These are phyloP conservation scores for Straminergon stramineum DNA, from an alignment of 225 moss, liverwort and hornwort species.

Conservation along the genomic window DNA sequence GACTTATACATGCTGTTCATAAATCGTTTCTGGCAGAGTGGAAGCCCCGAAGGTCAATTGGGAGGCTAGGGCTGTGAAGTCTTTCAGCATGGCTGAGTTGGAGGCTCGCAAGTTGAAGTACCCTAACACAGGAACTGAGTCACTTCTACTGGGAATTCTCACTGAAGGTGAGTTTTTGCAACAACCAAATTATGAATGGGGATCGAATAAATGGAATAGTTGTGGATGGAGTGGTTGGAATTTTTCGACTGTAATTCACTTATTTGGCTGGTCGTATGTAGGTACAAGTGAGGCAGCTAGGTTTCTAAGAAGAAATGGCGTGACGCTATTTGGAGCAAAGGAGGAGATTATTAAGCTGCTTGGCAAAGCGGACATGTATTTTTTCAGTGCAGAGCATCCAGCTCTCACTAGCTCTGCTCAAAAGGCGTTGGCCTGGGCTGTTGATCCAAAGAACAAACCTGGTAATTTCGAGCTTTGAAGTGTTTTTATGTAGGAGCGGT, in stretches of 20 bases:
- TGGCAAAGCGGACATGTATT: constrained; percentile 99
- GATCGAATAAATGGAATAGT: neutral
- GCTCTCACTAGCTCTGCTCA: constrained; percentile 81
- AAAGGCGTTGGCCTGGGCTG: constrained; percentile 85
- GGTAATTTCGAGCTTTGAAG: constrained; percentile 23
- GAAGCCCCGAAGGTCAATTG: constrained; percentile 45
- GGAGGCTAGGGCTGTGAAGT: constrained; percentile 97
- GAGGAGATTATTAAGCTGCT: constrained; percentile 80
- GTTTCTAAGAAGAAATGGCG: constrained; percentile 66
- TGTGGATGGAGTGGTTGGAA: neutral
- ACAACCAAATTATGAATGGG: neutral
- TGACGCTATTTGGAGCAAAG: constrained; percentile 76
- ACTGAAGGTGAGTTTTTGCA: constrained; percentile 62
- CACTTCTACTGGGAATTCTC: constrained; percentile 83
- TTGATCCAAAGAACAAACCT: constrained; percentile 58
- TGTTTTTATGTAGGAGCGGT: neutral
- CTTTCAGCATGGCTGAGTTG: constrained; percentile 93
- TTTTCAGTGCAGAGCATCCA: constrained; percentile 97
- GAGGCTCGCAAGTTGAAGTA: constrained; percentile 99
- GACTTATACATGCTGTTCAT: neutral
- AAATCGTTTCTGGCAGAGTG: neutral
- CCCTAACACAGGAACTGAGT: constrained; percentile 88
- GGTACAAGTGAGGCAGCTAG: constrained; percentile 93
- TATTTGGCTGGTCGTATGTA: constrained; percentile 6
- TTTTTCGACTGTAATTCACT: neutral